Evolutionary conservation across 352 stramenopile genomes (phyloP).

Genomic region (Nothophytophthora sp.): DNA sequence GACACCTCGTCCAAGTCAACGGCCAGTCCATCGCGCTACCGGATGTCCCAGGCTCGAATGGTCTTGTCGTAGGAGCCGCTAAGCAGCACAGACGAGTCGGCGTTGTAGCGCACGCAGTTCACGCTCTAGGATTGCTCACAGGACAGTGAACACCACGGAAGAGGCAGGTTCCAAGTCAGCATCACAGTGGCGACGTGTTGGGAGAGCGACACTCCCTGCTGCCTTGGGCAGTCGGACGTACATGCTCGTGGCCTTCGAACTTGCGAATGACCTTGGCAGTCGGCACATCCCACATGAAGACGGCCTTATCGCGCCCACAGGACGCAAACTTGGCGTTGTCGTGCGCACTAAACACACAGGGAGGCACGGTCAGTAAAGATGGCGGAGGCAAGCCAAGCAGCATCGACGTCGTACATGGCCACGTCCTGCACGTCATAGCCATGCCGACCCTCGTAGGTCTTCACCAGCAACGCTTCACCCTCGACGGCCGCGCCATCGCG

Average conservation of each 20-base stretch:
- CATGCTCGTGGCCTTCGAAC: constrained; percentile 85
- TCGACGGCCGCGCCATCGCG: constrained; percentile 57
- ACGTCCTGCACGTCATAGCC: constrained; percentile 91
- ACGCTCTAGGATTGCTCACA: constrained; percentile 48
- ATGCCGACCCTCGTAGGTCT: constrained; percentile 85
- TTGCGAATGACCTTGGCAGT: constrained; percentile 88
- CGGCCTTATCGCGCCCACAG: constrained; percentile 82
- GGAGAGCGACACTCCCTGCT: too few relatives aligned
- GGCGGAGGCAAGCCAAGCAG: not conserved
- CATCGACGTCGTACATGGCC: constrained; percentile 60
- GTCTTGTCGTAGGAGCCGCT: constrained; percentile 91
- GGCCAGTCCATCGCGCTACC: constrained; percentile 17
- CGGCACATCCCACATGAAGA: constrained; percentile 90
- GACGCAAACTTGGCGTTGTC: constrained; percentile 90
- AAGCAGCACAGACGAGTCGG: constrained; percentile 77
- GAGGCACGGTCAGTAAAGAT: not conserved
- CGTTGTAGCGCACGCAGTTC: constrained; percentile 86
- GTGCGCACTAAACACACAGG: constrained; percentile 39
- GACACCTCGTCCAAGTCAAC: not conserved
- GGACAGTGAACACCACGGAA: not conserved
- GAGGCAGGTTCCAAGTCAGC: not conserved
- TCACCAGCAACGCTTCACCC: constrained; percentile 75
- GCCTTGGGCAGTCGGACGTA: too few relatives aligned
- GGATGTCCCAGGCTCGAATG: constrained; percentile 74
- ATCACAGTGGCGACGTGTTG: too few relatives aligned